Conservation (phyloP, 1,139 yeast species). For the Yamadazyma friedrichii region DNA sequence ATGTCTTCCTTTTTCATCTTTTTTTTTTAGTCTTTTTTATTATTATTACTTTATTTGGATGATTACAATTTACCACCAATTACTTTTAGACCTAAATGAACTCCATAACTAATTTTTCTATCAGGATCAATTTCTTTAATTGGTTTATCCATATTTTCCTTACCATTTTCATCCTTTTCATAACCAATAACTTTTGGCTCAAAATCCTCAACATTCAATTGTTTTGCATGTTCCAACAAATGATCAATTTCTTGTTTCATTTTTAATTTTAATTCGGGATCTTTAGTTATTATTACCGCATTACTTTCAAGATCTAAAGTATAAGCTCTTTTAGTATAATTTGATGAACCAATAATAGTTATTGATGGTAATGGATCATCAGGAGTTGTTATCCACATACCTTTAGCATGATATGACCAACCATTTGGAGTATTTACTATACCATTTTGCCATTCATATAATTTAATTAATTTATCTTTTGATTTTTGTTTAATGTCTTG, state of each 20-base stretch:
- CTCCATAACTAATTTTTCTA: constrained; percentile 57
- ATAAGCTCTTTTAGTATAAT: constrained; percentile 89
- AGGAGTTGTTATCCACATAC: constrained; percentile 79
- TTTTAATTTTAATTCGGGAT: constrained; percentile 51
- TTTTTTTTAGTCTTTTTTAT: background rate
- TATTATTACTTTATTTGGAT: background rate
- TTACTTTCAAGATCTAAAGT: constrained; percentile 85
- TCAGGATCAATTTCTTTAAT: constrained; percentile 47
- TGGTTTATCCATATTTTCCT: constrained; percentile 17
- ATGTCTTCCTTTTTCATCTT: background rate
- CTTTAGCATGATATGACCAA: constrained; percentile 99
- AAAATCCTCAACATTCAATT: constrained; percentile 58
- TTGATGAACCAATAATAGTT: constrained; percentile 88
- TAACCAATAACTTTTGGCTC: constrained; percentile 31
- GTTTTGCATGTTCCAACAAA: constrained; percentile 51
- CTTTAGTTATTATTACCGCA: constrained; percentile 73
- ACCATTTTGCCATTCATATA: constrained; percentile 88
- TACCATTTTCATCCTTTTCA: constrained; percentile 17
- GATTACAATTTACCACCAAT: constrained; percentile 62
- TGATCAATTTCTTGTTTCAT: constrained; percentile 67
- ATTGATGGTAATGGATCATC: constrained; percentile 59
- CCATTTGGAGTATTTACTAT: constrained; percentile 77
- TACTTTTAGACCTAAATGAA: constrained; percentile 61
- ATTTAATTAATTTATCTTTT: constrained; percentile 46
- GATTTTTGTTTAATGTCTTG: constrained; percentile 48